These are phyloP conservation scores for Pichia norvegensis DNA, from an alignment of 1,139 yeast species.

Conservation along the genomic window DNA sequence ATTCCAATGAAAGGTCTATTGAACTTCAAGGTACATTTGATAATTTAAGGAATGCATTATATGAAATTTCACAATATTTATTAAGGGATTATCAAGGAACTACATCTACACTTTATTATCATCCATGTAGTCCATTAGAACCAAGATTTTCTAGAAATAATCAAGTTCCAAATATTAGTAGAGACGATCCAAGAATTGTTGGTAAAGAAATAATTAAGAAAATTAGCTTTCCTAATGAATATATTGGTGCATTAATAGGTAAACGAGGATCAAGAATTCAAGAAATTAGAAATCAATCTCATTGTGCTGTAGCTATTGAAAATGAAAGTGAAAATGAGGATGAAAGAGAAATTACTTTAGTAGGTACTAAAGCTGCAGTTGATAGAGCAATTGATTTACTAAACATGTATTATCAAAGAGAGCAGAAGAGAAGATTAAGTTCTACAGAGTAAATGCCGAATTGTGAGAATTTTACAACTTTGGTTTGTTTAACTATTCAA, in stretches of 20 bases:
- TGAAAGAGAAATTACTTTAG: conserved; percentile 63
- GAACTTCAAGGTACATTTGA: conserved; percentile 80
- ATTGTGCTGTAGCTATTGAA: conserved; percentile 67
- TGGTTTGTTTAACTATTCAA: background rate
- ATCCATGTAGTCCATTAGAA: conserved; percentile 40
- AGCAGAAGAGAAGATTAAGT: conserved; percentile 55
- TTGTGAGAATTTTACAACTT: background rate
- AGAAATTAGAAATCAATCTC: conserved; percentile 73
- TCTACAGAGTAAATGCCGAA: background rate
- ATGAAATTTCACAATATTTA: conserved; percentile 63
- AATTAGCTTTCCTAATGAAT: conserved; percentile 65
- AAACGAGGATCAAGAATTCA: conserved; percentile 75
- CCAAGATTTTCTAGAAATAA: conserved; percentile 17
- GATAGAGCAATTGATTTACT: conserved; percentile 64
- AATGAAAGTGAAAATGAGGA: conserved; percentile 53
- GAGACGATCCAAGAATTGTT: conserved; percentile 5
- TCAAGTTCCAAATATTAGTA: conserved; percentile 2
- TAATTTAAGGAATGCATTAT: conserved; percentile 50
- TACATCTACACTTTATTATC: conserved; percentile 57
- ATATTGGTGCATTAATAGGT: conserved; percentile 89
- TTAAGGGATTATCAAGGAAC: conserved; percentile 65
- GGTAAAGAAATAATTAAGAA: conserved; percentile 33
- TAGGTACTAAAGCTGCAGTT: conserved; percentile 57
- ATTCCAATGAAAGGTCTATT: conserved; percentile 79
- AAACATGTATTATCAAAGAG: conserved; percentile 70